Base-by-base conservation (phyloP, 2,329 filamentous ascomycete species). In the Fusarium nurragi region DNA sequence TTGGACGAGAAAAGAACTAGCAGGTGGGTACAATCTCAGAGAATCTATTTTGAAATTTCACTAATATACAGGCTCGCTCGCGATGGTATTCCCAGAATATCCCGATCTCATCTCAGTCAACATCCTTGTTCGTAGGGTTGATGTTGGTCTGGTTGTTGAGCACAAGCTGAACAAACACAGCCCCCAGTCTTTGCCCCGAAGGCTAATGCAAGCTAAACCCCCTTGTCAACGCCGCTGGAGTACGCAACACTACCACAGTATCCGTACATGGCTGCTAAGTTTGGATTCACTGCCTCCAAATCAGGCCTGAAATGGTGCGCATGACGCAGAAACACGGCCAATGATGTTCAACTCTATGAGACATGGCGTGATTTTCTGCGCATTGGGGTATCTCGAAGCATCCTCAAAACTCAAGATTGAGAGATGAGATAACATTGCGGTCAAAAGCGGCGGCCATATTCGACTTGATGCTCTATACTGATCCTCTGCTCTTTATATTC, bases 301-400 rank as follows among this genome's bases (percentile, higher is more conserved):
- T 34, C 32, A 34, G n/a, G 32, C 32, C n/a, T 34, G 16, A n/a
- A n/a, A 28, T 28, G 19, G 26, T 30, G n/a, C 34, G 43, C 37
- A 56, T 59, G 36, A 21, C 19, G 51, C n/a, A 13, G 30, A 25
- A 25, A 16, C 21, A 26, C 53, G 22, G 28, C 51, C 38, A 56
- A 47, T 40, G 16, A 12, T 25, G 36, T 41, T 28, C 39, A 14
- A 28, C n/a, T 25, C 23, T 44, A 26, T 34, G 25, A 43, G 55
- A 49, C 32, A 54, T 59, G 55, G 55, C 51, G 51, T 56, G 55
- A 59, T 47, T 14, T 43, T 14, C 18, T 22, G 14, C 21, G 19
- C 11, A 21, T 40, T 18, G 23, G 8, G 13, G 14, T 47, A 26
- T n/a, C 19, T 32, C 40, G 10, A 28, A 19, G 14, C 10, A 26